Percentiles rank a stretch among this genome's conserved stretches.
Evolutionary conservation across 2,329 filamentous ascomycete species (phyloP).

Genomic region (Bipolaris zeicola): DNA sequence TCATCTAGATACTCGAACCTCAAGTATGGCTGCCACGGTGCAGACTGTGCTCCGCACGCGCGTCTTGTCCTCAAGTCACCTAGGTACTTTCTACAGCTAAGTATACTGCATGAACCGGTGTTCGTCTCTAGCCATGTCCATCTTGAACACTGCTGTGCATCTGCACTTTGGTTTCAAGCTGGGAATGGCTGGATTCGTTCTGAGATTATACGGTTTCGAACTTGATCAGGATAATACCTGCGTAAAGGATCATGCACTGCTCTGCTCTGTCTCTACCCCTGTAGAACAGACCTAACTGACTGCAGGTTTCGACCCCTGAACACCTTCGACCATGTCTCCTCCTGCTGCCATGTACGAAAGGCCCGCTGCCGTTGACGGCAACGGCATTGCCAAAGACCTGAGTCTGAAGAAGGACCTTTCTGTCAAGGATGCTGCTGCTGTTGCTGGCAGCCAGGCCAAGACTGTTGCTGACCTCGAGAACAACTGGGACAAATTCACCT

Average conservation of each 20-base stretch:
- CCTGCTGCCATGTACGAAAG: slow-evolving; percentile 68
- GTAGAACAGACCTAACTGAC: slow-evolving; percentile 38
- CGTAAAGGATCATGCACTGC: slow-evolving; percentile 95
- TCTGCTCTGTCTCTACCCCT: slow-evolving; percentile 55
- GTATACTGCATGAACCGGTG: slow-evolving; percentile 53
- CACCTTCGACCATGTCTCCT: slow-evolving; percentile 68
- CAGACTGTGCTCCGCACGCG: slow-evolving; percentile 40
- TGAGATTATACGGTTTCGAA: slow-evolving; percentile 92
- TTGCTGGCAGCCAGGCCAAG: slow-evolving; percentile 55
- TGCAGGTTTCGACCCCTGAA: slow-evolving; percentile 42
- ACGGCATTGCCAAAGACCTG: slow-evolving; percentile 25
- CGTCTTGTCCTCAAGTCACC: slow-evolving; percentile 44
- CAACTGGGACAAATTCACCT: slow-evolving; percentile 82
- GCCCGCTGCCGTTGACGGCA: slow-evolving; percentile 35
- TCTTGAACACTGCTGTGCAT: slow-evolving; percentile 6
- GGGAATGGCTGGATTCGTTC: slow-evolving; percentile 52
- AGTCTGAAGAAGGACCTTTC: slow-evolving; percentile 50
- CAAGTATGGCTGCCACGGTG: slow-evolving; percentile 42
- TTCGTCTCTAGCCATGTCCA: slow-evolving; percentile 35
- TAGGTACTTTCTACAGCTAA: slow-evolving; percentile 48
- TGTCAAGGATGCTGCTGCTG: slow-evolving; percentile 55
- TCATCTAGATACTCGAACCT: slow-evolving; percentile 20
- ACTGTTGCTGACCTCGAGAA: slow-evolving; percentile 69
- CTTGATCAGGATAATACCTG: slow-evolving; percentile 99
- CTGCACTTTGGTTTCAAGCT: neutral